Percentiles rank a stretch among this genome's conserved stretches.
Conservation (phyloP, 2,329 filamentous ascomycete species). For the Elsinoe perseae region DNA sequence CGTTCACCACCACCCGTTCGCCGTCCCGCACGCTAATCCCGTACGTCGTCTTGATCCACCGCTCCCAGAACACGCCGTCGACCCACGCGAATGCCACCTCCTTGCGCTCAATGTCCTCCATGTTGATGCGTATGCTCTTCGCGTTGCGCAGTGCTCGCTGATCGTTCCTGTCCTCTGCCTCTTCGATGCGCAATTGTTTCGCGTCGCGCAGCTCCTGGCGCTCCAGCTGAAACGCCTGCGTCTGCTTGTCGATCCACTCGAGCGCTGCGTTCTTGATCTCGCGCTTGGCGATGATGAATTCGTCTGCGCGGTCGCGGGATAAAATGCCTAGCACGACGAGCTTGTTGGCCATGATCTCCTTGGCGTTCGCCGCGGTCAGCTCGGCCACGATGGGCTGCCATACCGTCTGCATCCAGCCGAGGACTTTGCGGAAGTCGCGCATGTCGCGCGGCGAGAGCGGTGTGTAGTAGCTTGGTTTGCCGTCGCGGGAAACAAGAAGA, state of each 20-base stretch:
- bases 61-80: slow-evolving; percentile 93
- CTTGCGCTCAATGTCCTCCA: slow-evolving; percentile 78
- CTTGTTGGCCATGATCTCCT: slow-evolving; percentile 90
- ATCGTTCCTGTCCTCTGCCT: slow-evolving; percentile 88
- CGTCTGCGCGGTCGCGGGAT: slow-evolving; percentile 68
- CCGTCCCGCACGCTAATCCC: slow-evolving; percentile 79
- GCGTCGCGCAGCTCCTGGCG: slow-evolving; percentile 86
- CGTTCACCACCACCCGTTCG: slow-evolving; percentile 91
- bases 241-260: slow-evolving; percentile 98
- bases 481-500: slow-evolving; percentile 79
- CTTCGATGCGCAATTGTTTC: slow-evolving; percentile 91
- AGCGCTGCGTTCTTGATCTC: slow-evolving; percentile 93
- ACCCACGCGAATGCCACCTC: slow-evolving; percentile 96
- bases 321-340: slow-evolving; percentile 90
- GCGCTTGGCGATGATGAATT: slow-evolving; percentile 68
- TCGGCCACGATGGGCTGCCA: slow-evolving; percentile 96
- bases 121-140: slow-evolving; percentile 85
- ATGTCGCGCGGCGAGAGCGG: slow-evolving; percentile 84
- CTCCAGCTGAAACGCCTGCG: slow-evolving; percentile 83
- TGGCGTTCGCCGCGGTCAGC: slow-evolving; percentile 80
- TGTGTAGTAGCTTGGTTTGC: slow-evolving; percentile 81
- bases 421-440: slow-evolving; percentile 72
- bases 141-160: slow-evolving; percentile 77
- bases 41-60: slow-evolving; percentile 92
- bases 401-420: slow-evolving; percentile 90